Evolutionary conservation across 2,329 filamentous ascomycete species (phyloP), one percentile per base, ranked within the genome.

Genomic region (Cladosporium velox): DNA sequence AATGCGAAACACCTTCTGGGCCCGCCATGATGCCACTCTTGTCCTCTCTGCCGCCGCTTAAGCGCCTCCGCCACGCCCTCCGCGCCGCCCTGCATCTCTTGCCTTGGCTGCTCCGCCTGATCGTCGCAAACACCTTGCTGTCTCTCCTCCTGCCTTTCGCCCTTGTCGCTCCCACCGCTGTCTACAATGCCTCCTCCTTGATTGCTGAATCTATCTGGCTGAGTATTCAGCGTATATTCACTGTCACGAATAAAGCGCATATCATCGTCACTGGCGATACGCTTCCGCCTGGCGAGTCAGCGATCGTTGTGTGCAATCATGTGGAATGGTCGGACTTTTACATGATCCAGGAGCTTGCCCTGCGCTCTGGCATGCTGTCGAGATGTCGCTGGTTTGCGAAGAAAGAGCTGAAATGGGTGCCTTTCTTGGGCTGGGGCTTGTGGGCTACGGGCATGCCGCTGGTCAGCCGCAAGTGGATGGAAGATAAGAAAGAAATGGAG

Each of bases 391-490:
- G 86, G 80, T 88, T 89, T 73, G 84, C 86, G 65, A 89, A 88
- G 77, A 81, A 83, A 66, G 82, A 87, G 74, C 79, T 89, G 66
- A 82, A 82, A 67, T 80, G 82, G 77, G 84, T 89, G 14, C 87
- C 86, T 4, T 85, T 89, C 67, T 79, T 88, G 8, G 86, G 87
- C 21, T 88, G 86, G 87, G 87, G 86, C 1, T 78, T 89, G 38
- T 88, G 86, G 86, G 86, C 84, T 3, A 87, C 88, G 81, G 85
- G 86, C 2, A 88, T 89, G 85, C 87, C 86, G 7, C 80, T 89
- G 76, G 85, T 88, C 26, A 87, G 81, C 71, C 79, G 87, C 62
- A 84, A 85, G 64, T 89, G 87, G 86, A 80, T 82, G 70, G 79
- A 79, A 66, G 86, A 89, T 73, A 80, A 81, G 72, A 75, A 74